Evolutionary conservation across 2,329 filamentous ascomycete genomes (phyloP).

Genomic region (Aspergillus pseudoglaucus): DNA sequence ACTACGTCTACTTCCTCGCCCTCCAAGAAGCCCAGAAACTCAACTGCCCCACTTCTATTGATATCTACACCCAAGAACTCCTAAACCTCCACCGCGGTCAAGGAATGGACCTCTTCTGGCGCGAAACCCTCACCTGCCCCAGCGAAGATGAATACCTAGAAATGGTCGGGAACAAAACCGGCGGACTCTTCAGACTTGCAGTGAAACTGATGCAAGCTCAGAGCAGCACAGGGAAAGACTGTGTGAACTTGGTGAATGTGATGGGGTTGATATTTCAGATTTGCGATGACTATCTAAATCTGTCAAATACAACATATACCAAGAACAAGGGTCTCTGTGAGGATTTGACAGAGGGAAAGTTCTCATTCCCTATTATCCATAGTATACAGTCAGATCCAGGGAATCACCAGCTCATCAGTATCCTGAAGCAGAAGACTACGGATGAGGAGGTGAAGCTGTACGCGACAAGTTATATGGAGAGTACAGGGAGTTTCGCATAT

Average conservation of each 20-base stretch:
- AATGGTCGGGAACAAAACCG: slow-evolving; percentile 47
- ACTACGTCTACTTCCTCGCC: slow-evolving; percentile 44
- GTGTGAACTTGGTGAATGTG: slow-evolving; percentile 60
- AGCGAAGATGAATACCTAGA: slow-evolving; percentile 43
- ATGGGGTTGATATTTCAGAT: slow-evolving; percentile 43
- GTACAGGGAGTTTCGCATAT: slow-evolving; percentile 83
- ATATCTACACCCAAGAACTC: slow-evolving; percentile 42
- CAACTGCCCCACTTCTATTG: slow-evolving; percentile 33
- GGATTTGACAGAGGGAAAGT: slow-evolving; percentile 94
- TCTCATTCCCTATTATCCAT: slow-evolving; percentile 93
- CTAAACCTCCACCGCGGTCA: slow-evolving; percentile 43
- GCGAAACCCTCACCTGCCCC: slow-evolving; percentile 40
- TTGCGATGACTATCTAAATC: slow-evolving; percentile 77
- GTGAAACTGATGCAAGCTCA: slow-evolving; percentile 43
- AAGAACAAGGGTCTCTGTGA: slow-evolving; percentile 91
- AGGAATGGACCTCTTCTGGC: slow-evolving; percentile 45
- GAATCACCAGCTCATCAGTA: slow-evolving; percentile 72
- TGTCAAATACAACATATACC: slow-evolving; percentile 65
- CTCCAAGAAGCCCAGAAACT: slow-evolving; percentile 38
- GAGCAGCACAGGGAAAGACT: slow-evolving; percentile 33
- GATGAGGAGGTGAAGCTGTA: slow-evolving; percentile 87
- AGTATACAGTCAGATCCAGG: slow-evolving; percentile 63
- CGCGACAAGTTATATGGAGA: slow-evolving; percentile 84
- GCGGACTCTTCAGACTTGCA: slow-evolving; percentile 42
- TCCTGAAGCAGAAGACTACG: slow-evolving; percentile 80